Base-by-base conservation (phyloP, 2,329 filamentous ascomycete species). In the Calonectria ilicicola region DNA sequence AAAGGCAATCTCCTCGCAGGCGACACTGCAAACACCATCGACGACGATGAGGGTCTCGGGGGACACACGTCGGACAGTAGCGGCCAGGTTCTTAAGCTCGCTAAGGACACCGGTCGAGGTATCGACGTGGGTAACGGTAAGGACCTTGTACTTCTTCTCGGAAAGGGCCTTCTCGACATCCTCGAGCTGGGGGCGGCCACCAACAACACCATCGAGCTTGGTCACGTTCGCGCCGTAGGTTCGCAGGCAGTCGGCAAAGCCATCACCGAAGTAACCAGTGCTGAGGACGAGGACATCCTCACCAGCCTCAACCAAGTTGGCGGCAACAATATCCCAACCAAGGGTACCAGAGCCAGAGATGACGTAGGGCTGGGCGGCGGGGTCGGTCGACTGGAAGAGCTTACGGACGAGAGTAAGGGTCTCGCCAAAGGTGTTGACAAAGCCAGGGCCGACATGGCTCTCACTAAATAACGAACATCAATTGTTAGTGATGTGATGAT, bases 101-200 rank as follows among this genome's bases (percentile, higher is more conserved):
- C 94, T 98, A 63, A 99, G 88, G 29, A 99, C 97, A 78, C 97
- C 97, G 44, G 97, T 99, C 5, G 96, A 98, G 27, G 97, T 99
- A 83, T 99, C 97, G 74, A 98, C 96, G 84, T 99, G 97, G 14
- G 97, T 99, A 76, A 98, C 93, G 49, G 96, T 98, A 80, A 99
- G 86, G 74, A 96, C 84, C 90, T 98, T 98, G 90, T 98, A 98
- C 81, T 94, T 92, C 89, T 97, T 98, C 88, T 95, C 91, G 84
- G 93, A 93, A 76, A 99, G 88, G 3, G 96, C 95, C 85, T 93
- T 91, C 87, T 98, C 96, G 74, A 99, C 92, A 84, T 98, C 94
- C 66, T 93, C 90, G 44, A 98, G 90, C 82, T 97, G 94, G 56
- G 96, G 96, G 67, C 95, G 92, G 77, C 94, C 93, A 74, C 97